phyloP scores from a whole-genome alignment of 1,284 basidiomycete genomes.

The Marasmius sp. region DNA sequence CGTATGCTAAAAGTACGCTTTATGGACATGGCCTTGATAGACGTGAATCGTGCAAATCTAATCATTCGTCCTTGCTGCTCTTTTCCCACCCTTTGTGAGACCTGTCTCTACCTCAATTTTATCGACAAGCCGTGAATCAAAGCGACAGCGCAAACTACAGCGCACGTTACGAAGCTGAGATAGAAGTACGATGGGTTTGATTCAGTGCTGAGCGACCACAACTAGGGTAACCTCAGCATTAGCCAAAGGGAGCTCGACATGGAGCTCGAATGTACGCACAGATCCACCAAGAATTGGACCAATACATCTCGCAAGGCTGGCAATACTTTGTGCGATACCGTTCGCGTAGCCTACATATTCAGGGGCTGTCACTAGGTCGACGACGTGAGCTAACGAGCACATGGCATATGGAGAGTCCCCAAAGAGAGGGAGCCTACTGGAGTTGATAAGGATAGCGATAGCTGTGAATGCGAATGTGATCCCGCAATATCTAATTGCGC shows the following conservation, averaged over 20 bases:
- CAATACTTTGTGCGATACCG: constrained; percentile 81
- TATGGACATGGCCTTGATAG: too few relatives aligned
- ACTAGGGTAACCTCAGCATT: not conserved
- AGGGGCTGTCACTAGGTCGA: constrained; percentile 70
- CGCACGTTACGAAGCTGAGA: not conserved
- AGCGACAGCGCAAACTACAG: not conserved
- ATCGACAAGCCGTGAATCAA: not conserved
- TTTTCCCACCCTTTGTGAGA: too few relatives aligned
- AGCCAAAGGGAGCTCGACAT: not conserved
- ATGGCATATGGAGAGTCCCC: not conserved
- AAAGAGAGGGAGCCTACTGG: constrained; percentile 10
- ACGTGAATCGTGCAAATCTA: too few relatives aligned
- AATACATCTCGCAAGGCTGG: constrained; percentile 75
- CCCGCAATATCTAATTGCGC: constrained; percentile 74
- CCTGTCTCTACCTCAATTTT: not conserved
- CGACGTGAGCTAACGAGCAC: constrained; percentile 5
- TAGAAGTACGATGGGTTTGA: not conserved
- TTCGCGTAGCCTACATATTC: constrained; percentile 74
- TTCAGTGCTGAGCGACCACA: not conserved
- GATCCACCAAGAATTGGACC: constrained; percentile 79
- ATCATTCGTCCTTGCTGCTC: too few relatives aligned
- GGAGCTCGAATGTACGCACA: constrained; percentile 38
- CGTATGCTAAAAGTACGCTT: too few relatives aligned
- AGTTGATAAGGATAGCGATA: constrained; percentile 3
- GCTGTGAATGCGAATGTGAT: constrained; percentile 78